These are phyloP conservation scores for Ceratobasidium papillatum DNA, from an alignment of 1,284 basidiomycete genomes.

Conservation along the genomic window DNA sequence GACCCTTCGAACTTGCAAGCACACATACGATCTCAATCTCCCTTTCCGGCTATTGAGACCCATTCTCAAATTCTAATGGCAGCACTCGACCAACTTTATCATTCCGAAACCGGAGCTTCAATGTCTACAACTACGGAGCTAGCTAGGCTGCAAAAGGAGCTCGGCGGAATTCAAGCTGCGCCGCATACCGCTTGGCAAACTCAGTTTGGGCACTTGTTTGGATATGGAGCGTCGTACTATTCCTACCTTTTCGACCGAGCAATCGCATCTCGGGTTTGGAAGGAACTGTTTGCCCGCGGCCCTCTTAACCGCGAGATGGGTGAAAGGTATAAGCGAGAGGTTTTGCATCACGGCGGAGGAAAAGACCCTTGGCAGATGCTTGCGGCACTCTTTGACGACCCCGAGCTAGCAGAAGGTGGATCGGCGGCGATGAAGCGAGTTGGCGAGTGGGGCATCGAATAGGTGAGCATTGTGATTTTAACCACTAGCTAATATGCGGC, in stretches of 20 bases:
- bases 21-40: slow-evolving; percentile 49
- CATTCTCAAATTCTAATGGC: slow-evolving; percentile 93
- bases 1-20: slow-evolving; percentile 63
- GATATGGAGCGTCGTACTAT: slow-evolving; percentile 98
- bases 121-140: slow-evolving; percentile 80
- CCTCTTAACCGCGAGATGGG: slow-evolving; percentile 73
- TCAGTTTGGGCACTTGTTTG: slow-evolving; percentile 94
- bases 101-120: slow-evolving; percentile 70
- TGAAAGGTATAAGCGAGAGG: slow-evolving; percentile 79
- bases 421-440: slow-evolving; percentile 87
- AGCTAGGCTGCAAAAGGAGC: slow-evolving; percentile 68
- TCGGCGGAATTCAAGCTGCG: slow-evolving; percentile 83
- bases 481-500: background rate
- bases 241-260: slow-evolving; percentile 96
- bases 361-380: slow-evolving; percentile 96
- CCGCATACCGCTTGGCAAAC: slow-evolving; percentile 90
- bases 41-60: slow-evolving; percentile 69
- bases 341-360: slow-evolving; percentile 86
- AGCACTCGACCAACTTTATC: slow-evolving; percentile 88
- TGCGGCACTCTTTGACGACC: slow-evolving; percentile 71
- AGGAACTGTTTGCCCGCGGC: slow-evolving; percentile 71
- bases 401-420: slow-evolving; percentile 73
- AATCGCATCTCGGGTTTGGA: slow-evolving; percentile 91
- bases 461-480: background rate
- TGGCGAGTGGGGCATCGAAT: slow-evolving; percentile 82